These are phyloP conservation scores for Echeveria elegans DNA, from an alignment of 164 flowering plant species.

Conservation along the genomic window DNA sequence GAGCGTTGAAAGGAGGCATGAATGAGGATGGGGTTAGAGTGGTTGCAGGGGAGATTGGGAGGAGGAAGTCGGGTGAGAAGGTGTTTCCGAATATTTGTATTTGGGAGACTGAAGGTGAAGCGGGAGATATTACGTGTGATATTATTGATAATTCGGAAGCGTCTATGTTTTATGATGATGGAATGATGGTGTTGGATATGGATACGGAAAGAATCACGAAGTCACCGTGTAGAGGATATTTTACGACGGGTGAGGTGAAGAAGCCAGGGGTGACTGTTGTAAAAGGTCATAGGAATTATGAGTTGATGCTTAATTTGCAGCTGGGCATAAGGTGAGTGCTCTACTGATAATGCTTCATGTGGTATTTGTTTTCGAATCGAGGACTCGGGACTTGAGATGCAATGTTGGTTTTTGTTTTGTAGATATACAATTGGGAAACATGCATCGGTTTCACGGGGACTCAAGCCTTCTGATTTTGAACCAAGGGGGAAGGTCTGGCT, in stretches of 20 bases:
- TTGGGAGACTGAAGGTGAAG: slow-evolving; percentile 87
- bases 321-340: slow-evolving; percentile 10
- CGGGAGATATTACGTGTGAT: slow-evolving; percentile 84
- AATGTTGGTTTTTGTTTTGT: not conserved
- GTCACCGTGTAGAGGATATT: slow-evolving; percentile 37
- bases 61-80: slow-evolving; percentile 9
- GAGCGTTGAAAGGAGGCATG: slow-evolving; percentile 52
- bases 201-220: slow-evolving; percentile 23
- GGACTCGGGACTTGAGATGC: not conserved
- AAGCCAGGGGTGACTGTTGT: slow-evolving; percentile 11
- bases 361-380: not conserved
- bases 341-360: too few species aligned
- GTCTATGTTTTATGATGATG: slow-evolving; percentile 51
- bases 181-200: slow-evolving; percentile 17
- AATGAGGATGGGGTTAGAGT: slow-evolving; percentile 1
- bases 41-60: slow-evolving; percentile 10
- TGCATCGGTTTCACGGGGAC: not conserved
- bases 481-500: slow-evolving; percentile 10
- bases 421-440: slow-evolving; percentile 1
- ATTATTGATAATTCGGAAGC: slow-evolving; percentile 80
- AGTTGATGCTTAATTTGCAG: slow-evolving; percentile 10
- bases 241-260: slow-evolving; percentile 51
- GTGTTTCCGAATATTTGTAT: slow-evolving; percentile 69
- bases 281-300: slow-evolving; percentile 5
- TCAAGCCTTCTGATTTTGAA: slow-evolving; percentile 11